Conservation (phyloP, 139 green algal genomes). For the Spirogloea muscicola region DNA sequence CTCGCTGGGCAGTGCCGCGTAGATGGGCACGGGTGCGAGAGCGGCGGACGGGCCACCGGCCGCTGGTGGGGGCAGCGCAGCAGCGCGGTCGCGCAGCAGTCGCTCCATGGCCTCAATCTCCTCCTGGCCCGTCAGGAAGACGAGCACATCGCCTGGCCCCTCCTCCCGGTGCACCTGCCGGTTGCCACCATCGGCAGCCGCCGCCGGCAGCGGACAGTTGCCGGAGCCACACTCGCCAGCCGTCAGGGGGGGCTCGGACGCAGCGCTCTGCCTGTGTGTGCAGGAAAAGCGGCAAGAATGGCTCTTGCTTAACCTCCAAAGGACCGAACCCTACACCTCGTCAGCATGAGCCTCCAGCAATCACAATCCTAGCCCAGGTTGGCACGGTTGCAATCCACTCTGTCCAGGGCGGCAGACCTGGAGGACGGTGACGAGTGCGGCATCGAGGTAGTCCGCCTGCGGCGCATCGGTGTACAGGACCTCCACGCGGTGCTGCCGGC, state of each 20-base stretch:
- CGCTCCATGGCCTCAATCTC: constrained; percentile 80
- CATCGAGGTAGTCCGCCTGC: constrained; percentile 89
- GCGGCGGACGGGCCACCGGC: constrained; percentile 38
- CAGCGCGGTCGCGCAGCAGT: constrained; percentile 70
- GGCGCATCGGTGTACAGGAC: constrained; percentile 86
- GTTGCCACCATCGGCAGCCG: too few relatives aligned
- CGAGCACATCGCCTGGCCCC: constrained; percentile 81
- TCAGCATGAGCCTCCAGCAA: too few relatives aligned
- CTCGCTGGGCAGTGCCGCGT: constrained; percentile 75
- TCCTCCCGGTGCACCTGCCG: constrained; percentile 80
- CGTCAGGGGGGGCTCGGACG: too few relatives aligned
- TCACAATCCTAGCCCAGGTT: too few relatives aligned
- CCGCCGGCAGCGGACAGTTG: too few relatives aligned
- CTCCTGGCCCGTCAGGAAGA: constrained; percentile 93
- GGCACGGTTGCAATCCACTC: too few relatives aligned
- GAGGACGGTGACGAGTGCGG: constrained; percentile 79
- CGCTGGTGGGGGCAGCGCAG: constrained; percentile 6
- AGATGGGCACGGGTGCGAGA: constrained; percentile 86
- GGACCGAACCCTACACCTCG: too few relatives aligned
- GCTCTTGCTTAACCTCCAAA: too few relatives aligned
- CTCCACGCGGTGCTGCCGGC: constrained; percentile 85
- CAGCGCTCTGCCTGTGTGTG: too few relatives aligned
- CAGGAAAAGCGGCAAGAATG: too few relatives aligned
- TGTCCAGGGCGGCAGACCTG: too few relatives aligned
- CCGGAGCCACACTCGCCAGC: too few relatives aligned